Evolutionary conservation across 208 protist species (phyloP), one percentile per base, ranked within the genome.

Genomic region (Acanthamoeba lenticulata): DNA sequence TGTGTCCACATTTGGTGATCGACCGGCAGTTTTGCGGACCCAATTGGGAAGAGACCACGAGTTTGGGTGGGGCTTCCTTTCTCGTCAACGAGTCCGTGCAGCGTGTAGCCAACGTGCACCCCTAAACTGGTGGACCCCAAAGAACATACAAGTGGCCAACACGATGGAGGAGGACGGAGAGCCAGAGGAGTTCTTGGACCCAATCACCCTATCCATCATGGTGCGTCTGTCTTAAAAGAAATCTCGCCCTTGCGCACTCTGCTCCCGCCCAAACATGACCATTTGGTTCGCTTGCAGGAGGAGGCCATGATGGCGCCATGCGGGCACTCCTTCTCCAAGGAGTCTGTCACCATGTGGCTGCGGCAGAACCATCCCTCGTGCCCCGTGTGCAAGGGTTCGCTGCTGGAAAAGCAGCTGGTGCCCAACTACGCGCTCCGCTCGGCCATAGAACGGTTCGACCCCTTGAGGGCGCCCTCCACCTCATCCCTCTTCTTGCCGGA

Each of bases 331-430:
- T 83, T 83, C 40, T 83, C 72, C 6, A 1, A 19, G 38, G 72
- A 3, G 19, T n/a, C 6, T 38, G 49, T 83, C 72, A 83, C 72
- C 24, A 44, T 15, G 36, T 83, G 72, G 72, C 72, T 83, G 72
- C 72, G 72, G n/a, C 72, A 83, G 72, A 83, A 83, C 72, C 72
- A 83, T 38, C 38, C 72, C 24, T 83, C 42, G 38, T 83, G 72
- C 21, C 72, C 72, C 40, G 72, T 83, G 72, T 83, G 72, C 72
- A 83, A 83, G 72, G 1, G 15, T 15, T 11, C 72, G 38, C 24
- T 83, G 7, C 44, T 1, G 6, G 72, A 83, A 38, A 38, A 44
- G 4, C 72, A 49, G 7, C 42, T 83, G 40, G 72, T 83, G 42
- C 72, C 72, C 38, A 83, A 83, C 72, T 83, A 49, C 42, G 72